Evolutionary conservation across 768 basidiomycete genomes (phyloP), one percentile per base, ranked within the genome.

Genomic region (Tulasnella sp.): DNA sequence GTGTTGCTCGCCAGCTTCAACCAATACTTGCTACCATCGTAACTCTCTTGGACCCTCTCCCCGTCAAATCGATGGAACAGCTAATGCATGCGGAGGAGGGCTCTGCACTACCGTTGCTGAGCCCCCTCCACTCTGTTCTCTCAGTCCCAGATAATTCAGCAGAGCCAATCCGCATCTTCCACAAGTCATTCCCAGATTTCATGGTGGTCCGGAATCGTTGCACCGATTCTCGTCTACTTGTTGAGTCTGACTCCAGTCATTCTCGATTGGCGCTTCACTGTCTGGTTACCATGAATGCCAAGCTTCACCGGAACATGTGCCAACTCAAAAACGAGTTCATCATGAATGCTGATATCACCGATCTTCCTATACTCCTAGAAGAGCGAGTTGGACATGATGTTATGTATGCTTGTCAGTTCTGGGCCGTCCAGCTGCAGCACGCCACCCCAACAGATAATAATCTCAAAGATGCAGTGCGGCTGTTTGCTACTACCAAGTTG

Each of bases 141-240:
- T 22, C 44, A 12, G 28, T 43, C n/a, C 25, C 49, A 15, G 27
- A 24, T 15, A 20, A 25, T 9, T 37, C 34, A n/a, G 43, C 25
- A 16, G 22, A 24, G 12, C 27, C n/a, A 13, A 40, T 50, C 22
- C 53, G 48, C 5, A 24, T 54, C 34, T 40, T 39, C 27, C 53
- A 54, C 31, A 46, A 19, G 1, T 54, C 53, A 20, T 54, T 54
- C 35, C 53, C 28, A 2, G 35, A 41, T 28, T 54, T 54, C 37
- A 22, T 54, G 15, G 51, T 31, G 6, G 39, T 31, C 10, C 33
- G 34, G 2, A 15, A 32, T 20, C 35, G 47, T 27, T 48, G 47
- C 24, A 35, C 34, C n/a, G 47, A 48, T 24, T 22, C 29, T 12
- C 33, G 16, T 5, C 40, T 48, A 33, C 40, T 33, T 27, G 6